Evolutionary conservation across 495 filamentous ascomycete genomes (phyloP), one percentile per base, ranked within the genome.

Genomic region (Lophiostoma macrostomum): DNA sequence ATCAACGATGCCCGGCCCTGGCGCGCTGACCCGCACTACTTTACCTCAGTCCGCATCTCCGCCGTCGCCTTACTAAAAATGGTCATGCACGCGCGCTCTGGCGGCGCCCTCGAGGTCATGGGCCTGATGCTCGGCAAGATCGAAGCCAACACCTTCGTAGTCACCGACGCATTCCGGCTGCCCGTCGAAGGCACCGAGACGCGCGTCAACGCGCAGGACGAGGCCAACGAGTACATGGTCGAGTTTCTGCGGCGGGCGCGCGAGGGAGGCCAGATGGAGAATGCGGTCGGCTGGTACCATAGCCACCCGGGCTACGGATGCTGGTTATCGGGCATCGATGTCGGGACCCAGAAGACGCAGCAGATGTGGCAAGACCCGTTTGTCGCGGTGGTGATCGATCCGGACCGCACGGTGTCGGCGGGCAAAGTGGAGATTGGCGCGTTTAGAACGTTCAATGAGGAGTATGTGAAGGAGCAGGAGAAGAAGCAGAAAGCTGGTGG

Each of bases 141-240:
- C 27, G 78, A 84, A 37, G 80, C 87, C 42, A 77, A 83, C 48
- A 88, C 89, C 3, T 85, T 99, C 64, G 83, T 99, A 38, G 86
- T 99, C 11, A 97, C 90, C 3, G 94, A 99, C 66, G 88, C 90
- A 13, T 93, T 96, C 70, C 82, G 90, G 1, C 77, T 99, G 36
- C 94, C 94, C 0, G 94, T 99, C 38, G 94, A 97, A 64, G 94
- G 94, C 13, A 99, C 94, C 13, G 94, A 99, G 70, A 99, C 94
- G 4, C 79, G 94, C 47, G 94, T 99, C 42, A 99, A 96, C 67
- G 94, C 94, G 3, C 87, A 91, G 58, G 84, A 87, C 45, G 90
- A 95, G 50, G 94, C 94, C 28, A 90, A 96, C 72, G 94, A 96
- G 71, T 99, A 96, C 73, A 90, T 97, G 82, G 82, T 93, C 20